Percentiles rank a stretch among this genome's conserved stretches.
Conservation (phyloP, 169 alveolate genomes). For the Plasmodium chabaudi region DNA sequence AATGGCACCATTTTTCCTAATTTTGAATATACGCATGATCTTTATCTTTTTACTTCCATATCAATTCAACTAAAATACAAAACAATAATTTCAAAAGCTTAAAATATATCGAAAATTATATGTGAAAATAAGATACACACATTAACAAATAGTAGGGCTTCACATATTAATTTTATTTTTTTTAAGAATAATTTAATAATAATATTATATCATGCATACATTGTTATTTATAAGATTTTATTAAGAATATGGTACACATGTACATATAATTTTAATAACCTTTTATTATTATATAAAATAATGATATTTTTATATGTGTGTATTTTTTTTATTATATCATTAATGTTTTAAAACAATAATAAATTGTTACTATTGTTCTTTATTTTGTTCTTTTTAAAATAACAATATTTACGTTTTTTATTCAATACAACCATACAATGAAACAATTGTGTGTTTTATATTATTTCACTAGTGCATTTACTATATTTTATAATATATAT, state of each 20-base stretch:
- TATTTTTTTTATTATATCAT: too few relatives aligned
- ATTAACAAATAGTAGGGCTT: neutral
- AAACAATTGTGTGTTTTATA: too few relatives aligned
- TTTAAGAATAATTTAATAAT: neutral
- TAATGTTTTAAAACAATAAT: too few relatives aligned
- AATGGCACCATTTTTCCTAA: slow-evolving; percentile 9
- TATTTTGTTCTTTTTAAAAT: too few relatives aligned
- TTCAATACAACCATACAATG: too few relatives aligned
- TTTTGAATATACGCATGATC: neutral
- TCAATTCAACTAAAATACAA: neutral
- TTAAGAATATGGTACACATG: neutral
- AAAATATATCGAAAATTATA: neutral
- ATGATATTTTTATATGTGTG: too few relatives aligned
- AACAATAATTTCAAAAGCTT: neutral
- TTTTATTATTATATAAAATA: too few relatives aligned
- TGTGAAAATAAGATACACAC: neutral
- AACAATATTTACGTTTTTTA: too few relatives aligned
- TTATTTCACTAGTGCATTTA: too few relatives aligned
- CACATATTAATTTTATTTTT: neutral
- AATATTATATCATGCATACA: neutral
- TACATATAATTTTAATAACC: neutral
- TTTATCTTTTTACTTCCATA: neutral
- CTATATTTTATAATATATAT: too few relatives aligned
- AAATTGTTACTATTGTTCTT: too few relatives aligned
- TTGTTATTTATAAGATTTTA: neutral